Base-by-base conservation (phyloP, 2,329 filamentous ascomycete genomes). In the Gnomoniopsis smithogilvyi region DNA sequence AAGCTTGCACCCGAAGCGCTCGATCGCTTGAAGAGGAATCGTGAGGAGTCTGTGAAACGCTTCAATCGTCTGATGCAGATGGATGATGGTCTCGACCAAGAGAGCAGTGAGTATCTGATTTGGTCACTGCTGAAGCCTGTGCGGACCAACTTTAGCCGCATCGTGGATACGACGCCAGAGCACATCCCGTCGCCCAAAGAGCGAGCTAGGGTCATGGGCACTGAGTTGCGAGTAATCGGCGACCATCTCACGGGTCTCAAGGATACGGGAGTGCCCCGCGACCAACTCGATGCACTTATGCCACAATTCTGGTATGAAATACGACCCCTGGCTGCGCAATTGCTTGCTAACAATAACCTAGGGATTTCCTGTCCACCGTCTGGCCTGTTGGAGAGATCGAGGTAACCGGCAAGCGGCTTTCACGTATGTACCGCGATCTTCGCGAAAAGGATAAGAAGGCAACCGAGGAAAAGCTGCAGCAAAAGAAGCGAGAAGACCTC, bases 51-150 rank as follows among this genome's bases (percentile, higher is more conserved):
- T 6, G 72, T 74, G 21, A 67, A 70, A 60, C 69, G 70, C n/a
- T 74, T 74, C 55, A 67, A 71, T 19, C 71, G 73, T 56, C 66
- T 74, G n/a, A 70, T 72, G 58, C 68, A 69, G 64, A 65, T 74
- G n/a, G 65, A 68, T 47, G 71, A 74, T 54, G 66, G 73, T 62
- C 71, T 74, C 19, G 67, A 74, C 56, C 64, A 65, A 49, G 61
- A 65, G 8, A 71, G 73, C 58, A 69, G 71, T 55, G 65, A 67
- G 50, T 72, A 74, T 50, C 66, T 74, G 8, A 72, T 74, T 57
- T 74, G 73, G 73, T 73, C 72, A n/a, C 58, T 74, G 11, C 64
- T 74, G 26, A 70, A 71, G 57, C 73, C 73, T 17, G 71, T 74
- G 41, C 71, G 69, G 43, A 36, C 62, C 30, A 74, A 72, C 63